phyloP scores from a whole-genome alignment of 2,329 filamentous ascomycete species.

The Aphanoascus verrucosus region DNA sequence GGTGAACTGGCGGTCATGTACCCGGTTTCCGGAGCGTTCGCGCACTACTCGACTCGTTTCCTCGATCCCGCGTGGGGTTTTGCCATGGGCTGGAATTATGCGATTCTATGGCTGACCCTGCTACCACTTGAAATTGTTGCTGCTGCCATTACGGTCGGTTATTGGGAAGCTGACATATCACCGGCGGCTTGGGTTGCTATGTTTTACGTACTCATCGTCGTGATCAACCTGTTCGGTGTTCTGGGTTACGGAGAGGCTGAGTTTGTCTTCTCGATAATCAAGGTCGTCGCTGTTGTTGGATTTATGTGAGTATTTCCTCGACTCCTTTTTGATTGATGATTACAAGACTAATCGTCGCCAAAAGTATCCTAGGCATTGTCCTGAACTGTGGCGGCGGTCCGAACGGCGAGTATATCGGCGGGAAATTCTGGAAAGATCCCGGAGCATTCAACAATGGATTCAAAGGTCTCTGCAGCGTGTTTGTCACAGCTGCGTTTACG shows the following conservation, averaged over 20 bases:
- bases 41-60: conserved; percentile 83
- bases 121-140: conserved; percentile 79
- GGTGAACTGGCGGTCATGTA: conserved; percentile 87
- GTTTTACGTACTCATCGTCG: conserved; percentile 64
- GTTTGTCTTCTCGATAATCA: conserved; percentile 76
- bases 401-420: conserved; percentile 66
- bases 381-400: conserved; percentile 73
- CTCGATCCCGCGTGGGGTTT: conserved; percentile 91
- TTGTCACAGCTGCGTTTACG: conserved; percentile 53
- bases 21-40: conserved; percentile 84
- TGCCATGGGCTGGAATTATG: conserved; percentile 93
- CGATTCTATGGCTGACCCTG: conserved; percentile 75
- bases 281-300: conserved; percentile 73
- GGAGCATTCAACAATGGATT: conserved; percentile 64
- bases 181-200: conserved; percentile 71
- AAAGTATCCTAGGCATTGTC: conserved; percentile 69
- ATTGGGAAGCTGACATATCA: conserved; percentile 58
- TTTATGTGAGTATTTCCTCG: conserved; percentile 60
- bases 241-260: conserved; percentile 84
- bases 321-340: conserved; percentile 1
- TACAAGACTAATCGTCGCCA: neutral
- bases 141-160: conserved; percentile 71
- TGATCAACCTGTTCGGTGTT: conserved; percentile 80
- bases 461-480: conserved; percentile 53
- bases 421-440: conserved; percentile 62